phyloP scores from a whole-genome alignment of 768 basidiomycete species.

The Hydnum rufescens region DNA sequence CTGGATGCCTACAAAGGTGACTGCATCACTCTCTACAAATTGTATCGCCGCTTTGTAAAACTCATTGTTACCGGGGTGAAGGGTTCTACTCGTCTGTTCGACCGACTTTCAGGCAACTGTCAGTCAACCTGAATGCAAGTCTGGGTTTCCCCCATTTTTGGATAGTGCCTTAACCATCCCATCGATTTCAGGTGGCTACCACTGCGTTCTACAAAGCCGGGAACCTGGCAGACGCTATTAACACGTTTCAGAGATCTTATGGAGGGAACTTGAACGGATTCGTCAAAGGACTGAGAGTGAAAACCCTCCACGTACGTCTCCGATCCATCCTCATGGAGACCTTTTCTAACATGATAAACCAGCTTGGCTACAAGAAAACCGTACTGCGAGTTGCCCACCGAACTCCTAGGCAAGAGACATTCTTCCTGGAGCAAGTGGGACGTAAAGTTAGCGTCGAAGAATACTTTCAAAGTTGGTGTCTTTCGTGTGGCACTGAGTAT shows the following conservation, averaged over 20 bases:
- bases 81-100: slow-evolving; percentile 27
- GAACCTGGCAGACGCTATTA: slow-evolving; percentile 39
- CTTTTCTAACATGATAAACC: not conserved
- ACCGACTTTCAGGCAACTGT: slow-evolving; percentile 27
- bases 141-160: slow-evolving; percentile 1
- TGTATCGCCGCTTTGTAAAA: too few relatives aligned
- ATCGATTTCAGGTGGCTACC: slow-evolving; percentile 21
- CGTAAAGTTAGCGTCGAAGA: slow-evolving; percentile 36
- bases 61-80: too few relatives aligned
- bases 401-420: slow-evolving; percentile 29
- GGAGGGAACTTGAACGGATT: slow-evolving; percentile 25
- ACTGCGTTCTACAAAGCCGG: slow-evolving; percentile 29
- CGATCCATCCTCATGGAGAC: not conserved
- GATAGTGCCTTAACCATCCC: not conserved
- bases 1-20: not conserved
- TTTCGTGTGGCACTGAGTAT: not conserved
- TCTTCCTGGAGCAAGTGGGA: slow-evolving; percentile 37
- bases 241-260: slow-evolving; percentile 26
- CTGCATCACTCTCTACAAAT: slow-evolving; percentile 2
- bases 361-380: slow-evolving; percentile 36
- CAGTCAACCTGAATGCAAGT: slow-evolving; percentile 29
- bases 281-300: slow-evolving; percentile 43
- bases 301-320: slow-evolving; percentile 30
- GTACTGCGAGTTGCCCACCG: slow-evolving; percentile 33
- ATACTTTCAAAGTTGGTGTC: slow-evolving; percentile 25